These are phyloP conservation scores for Trichomonascaceae sp. DNA, from an alignment of 1,139 yeast genomes.

Conservation along the genomic window DNA sequence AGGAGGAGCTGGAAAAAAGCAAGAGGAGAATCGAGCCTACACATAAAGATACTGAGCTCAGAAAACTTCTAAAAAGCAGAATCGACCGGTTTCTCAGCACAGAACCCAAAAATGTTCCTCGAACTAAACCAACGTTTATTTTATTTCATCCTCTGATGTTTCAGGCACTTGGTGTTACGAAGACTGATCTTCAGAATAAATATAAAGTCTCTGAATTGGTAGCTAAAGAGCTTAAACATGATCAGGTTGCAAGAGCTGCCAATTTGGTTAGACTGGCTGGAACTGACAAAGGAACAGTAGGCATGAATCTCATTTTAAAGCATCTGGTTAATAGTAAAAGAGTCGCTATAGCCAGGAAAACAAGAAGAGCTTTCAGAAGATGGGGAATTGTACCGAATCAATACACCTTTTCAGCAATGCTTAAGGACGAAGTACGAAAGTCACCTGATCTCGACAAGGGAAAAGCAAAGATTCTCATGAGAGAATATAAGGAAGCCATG, in stretches of 20 bases:
- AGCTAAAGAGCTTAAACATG: constrained; percentile 14
- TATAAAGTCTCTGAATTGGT: constrained; percentile 18
- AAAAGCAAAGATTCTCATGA: constrained; percentile 1
- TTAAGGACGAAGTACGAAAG: neutral
- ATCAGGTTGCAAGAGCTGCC: constrained; percentile 17
- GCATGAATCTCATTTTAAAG: constrained; percentile 20
- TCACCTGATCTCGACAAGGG: constrained; percentile 1
- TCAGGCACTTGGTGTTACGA: constrained; percentile 18
- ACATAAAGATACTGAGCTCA: constrained; percentile 11
- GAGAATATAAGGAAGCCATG: constrained; percentile 4
- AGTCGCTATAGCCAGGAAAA: constrained; percentile 5
- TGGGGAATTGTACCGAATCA: constrained; percentile 10
- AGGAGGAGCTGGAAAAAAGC: constrained; percentile 9
- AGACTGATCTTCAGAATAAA: constrained; percentile 16
- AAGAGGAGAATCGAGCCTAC: constrained; percentile 1
- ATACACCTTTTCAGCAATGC: constrained; percentile 7
- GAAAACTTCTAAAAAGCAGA: neutral
- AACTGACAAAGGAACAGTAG: constrained; percentile 18
- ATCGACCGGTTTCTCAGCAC: constrained; percentile 12
- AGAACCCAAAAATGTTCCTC: constrained; percentile 15
- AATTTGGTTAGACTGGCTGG: constrained; percentile 20
- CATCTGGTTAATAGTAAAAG: constrained; percentile 11
- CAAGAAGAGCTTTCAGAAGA: neutral
- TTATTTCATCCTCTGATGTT: constrained; percentile 19
- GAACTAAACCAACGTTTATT: constrained; percentile 16